These are phyloP conservation scores for Monascus ruber DNA, from an alignment of 2,329 filamentous ascomycete genomes.

Conservation along the genomic window DNA sequence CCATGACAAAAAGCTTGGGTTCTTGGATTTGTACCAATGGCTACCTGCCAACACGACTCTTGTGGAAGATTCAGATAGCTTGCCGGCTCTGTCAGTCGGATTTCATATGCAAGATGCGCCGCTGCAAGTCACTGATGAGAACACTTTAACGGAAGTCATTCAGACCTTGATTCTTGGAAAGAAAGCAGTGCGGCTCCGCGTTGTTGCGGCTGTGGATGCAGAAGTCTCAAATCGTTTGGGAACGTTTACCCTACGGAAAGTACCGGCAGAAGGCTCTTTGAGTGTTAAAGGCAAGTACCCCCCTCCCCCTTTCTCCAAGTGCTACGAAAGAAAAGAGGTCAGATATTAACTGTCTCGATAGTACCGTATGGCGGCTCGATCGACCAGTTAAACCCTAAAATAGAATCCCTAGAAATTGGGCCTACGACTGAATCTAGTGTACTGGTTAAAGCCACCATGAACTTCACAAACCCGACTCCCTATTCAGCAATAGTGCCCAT, in stretches of 20 bases:
- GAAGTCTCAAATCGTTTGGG: constrained; percentile 73
- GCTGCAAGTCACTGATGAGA: constrained; percentile 66
- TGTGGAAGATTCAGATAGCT: constrained; percentile 47
- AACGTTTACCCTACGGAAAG: constrained; percentile 64
- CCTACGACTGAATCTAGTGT: constrained; percentile 63
- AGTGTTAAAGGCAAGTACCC: constrained; percentile 80
- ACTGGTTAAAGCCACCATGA: constrained; percentile 59
- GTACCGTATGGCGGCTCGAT: constrained; percentile 47
- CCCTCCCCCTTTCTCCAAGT: constrained; percentile 9
- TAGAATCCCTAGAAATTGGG: constrained; percentile 60
- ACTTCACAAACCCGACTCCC: constrained; percentile 79
- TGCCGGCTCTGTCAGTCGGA: constrained; percentile 58
- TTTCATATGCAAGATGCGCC: constrained; percentile 69
- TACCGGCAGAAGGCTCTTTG: constrained; percentile 74
- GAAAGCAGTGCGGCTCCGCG: constrained; percentile 56
- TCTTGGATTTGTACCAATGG: constrained; percentile 70
- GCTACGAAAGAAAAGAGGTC: constrained; percentile 12
- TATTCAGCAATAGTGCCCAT: constrained; percentile 78
- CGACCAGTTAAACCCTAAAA: constrained; percentile 47
- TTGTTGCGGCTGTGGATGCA: constrained; percentile 73
- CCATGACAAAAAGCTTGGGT: constrained; percentile 63
- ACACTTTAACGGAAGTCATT: constrained; percentile 71
- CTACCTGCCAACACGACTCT: constrained; percentile 72
- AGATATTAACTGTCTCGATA: constrained; percentile 25
- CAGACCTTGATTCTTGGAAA: constrained; percentile 66